phyloP scores from a whole-genome alignment of 331 rosid species.

The Malus hybrid region DNA sequence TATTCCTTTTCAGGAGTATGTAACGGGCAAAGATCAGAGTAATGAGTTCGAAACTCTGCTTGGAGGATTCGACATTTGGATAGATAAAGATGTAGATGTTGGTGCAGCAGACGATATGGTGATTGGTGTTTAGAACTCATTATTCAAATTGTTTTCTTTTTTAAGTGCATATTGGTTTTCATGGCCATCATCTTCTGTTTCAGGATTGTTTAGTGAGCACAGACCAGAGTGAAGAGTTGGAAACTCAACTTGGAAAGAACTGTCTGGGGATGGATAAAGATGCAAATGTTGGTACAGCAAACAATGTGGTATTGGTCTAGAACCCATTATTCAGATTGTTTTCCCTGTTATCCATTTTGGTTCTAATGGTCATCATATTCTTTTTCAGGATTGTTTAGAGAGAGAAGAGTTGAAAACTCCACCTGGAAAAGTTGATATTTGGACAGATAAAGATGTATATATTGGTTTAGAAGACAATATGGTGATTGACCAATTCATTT shows the following conservation, averaged over 20 bases:
- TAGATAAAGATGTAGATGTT: background rate
- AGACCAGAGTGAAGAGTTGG: background rate
- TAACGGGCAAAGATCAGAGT: background rate
- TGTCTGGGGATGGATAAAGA: background rate
- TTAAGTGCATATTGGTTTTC: background rate
- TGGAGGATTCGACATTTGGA: background rate
- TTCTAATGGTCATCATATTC: background rate
- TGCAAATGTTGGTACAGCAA: background rate
- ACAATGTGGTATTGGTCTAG: background rate
- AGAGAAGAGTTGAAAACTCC: background rate
- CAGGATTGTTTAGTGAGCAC: background rate
- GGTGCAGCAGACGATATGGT: background rate
- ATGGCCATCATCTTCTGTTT: background rate
- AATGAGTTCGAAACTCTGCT: background rate
- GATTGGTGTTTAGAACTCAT: background rate
- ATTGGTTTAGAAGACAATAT: background rate
- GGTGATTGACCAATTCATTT: background rate
- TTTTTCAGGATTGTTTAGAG: background rate
- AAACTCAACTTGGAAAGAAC: background rate
- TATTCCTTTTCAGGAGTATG: background rate
- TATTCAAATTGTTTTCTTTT: background rate
- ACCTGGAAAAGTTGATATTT: background rate
- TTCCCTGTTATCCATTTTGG: background rate
- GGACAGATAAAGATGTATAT: background rate
- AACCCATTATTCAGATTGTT: background rate